Conservation (phyloP, 768 basidiomycete species). For the Tulasnella sp. region DNA sequence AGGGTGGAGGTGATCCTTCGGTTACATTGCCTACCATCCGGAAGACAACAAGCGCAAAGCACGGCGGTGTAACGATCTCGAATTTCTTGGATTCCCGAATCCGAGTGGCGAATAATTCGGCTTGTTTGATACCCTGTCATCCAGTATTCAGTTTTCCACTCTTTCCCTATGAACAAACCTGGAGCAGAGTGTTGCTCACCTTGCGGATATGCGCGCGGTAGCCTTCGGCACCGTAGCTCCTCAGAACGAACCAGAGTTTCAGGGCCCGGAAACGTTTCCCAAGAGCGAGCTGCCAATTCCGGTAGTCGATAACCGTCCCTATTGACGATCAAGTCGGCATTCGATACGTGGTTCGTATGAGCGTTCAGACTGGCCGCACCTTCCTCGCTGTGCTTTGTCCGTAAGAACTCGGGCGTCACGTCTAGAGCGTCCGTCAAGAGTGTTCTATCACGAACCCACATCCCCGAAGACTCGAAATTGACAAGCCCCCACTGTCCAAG, state of each 20-base stretch:
- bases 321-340: background rate
- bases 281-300: constrained; percentile 82
- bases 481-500: constrained; percentile 77
- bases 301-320: constrained; percentile 82
- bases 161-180: background rate
- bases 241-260: constrained; percentile 90
- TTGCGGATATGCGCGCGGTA: constrained; percentile 76
- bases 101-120: constrained; percentile 60
- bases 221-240: constrained; percentile 78
- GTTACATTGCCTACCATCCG: constrained; percentile 54
- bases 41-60: constrained; percentile 77
- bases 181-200: constrained; percentile 46
- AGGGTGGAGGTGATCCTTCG: constrained; percentile 35
- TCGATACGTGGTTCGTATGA: background rate
- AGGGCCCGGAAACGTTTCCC: constrained; percentile 89
- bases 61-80: constrained; percentile 68
- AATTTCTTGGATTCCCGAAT: constrained; percentile 58
- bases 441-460: constrained; percentile 78
- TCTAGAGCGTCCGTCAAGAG: constrained; percentile 79
- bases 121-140: constrained; percentile 63
- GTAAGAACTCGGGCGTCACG: constrained; percentile 81
- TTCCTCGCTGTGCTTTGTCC: constrained; percentile 76
- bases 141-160: background rate
- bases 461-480: constrained; percentile 79
- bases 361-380: constrained; percentile 47